Conservation (phyloP, 2,329 filamentous ascomycete genomes). For the Paraphaeosphaeria sporulosa region DNA sequence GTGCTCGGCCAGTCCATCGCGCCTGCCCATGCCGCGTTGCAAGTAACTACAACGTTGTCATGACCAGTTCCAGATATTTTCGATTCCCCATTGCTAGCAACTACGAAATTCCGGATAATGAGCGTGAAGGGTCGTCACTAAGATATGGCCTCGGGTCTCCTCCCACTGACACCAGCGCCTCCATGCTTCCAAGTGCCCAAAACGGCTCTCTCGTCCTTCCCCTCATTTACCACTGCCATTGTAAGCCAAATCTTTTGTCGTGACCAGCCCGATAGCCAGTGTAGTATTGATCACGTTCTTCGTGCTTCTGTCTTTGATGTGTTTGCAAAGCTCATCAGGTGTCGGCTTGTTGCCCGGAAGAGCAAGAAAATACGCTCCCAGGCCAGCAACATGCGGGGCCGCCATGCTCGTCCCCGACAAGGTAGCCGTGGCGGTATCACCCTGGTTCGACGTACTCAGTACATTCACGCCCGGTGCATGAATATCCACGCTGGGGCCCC, state of each 20-base stretch:
- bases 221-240: background rate
- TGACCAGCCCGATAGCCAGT: background rate
- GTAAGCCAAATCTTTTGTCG: conserved; percentile 1
- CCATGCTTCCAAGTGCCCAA: no score
- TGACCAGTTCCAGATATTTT: no score
- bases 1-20: no score
- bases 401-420: conserved; percentile 99
- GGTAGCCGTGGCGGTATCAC: conserved; percentile 83
- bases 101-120: no score
- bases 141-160: no score
- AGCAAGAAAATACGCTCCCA: conserved; percentile 89
- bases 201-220: background rate
- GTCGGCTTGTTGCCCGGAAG: background rate
- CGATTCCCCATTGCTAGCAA: no score
- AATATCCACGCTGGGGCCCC: conserved; percentile 98
- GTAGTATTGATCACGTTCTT: background rate
- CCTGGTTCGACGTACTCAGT: conserved; percentile 96
- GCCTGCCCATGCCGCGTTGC: no score
- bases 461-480: conserved; percentile 98
- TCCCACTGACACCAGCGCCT: no score
- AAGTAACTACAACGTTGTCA: no score
- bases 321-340: background rate
- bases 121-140: no score
- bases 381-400: conserved; percentile 94
- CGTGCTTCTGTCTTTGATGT: background rate